Evolutionary conservation across 306 rosid genomes (phyloP).

Genomic region (Crataegus laevigata): DNA sequence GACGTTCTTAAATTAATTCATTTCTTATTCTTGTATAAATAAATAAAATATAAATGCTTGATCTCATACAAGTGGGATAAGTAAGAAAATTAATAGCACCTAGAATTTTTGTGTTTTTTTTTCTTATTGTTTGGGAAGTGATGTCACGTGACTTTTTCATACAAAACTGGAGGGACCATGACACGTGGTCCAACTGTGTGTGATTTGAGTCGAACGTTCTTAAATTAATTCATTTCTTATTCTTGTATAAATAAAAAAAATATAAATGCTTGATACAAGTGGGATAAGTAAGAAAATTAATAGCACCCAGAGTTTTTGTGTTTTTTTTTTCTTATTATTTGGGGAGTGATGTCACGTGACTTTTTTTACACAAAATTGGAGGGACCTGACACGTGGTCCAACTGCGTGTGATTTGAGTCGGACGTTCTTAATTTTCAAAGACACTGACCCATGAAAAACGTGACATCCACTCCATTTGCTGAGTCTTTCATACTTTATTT

Average conservation of each 20-base stretch:
- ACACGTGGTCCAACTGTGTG: not conserved
- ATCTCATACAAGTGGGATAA: no score
- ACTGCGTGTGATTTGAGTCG: not conserved
- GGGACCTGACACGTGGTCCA: not conserved
- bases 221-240: not conserved
- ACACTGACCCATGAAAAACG: not conserved
- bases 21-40: no score
- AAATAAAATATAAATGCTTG: no score
- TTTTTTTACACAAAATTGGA: not conserved
- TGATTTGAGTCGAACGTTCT: not conserved
- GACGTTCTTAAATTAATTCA: not conserved
- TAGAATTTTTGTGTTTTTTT: not conserved
- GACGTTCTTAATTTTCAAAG: not conserved
- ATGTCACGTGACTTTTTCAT: conserved; percentile 35
- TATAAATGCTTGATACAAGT: no score
- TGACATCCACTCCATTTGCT: not conserved
- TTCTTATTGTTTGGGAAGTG: not conserved
- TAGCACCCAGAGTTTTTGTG: not conserved
- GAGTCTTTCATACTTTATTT: not conserved
- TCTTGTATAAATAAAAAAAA: no score
- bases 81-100: no score
- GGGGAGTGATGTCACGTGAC: conserved; percentile 27
- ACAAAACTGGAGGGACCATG: not conserved
- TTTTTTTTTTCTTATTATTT: not conserved
- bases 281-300: no score